Evolutionary conservation across 2,329 filamentous ascomycete species (phyloP).

Genomic region (Exophiala spinifera): DNA sequence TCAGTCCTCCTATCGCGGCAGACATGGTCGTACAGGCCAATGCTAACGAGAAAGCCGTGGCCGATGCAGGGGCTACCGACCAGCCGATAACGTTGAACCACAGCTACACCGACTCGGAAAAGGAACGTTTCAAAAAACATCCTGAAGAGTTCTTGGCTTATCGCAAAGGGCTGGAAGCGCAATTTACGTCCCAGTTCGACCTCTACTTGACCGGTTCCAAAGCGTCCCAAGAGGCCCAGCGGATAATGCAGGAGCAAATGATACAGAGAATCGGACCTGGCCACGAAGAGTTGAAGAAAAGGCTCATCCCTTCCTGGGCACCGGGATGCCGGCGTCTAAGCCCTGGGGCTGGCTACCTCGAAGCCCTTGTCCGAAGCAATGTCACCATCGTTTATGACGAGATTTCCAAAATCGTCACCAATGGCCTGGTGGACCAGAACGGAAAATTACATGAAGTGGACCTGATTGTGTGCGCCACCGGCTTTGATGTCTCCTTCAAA

Average conservation of each 20-base stretch:
- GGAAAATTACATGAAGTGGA: constrained; percentile 24
- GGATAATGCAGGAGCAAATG: constrained; percentile 27
- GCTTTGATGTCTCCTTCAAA: constrained; percentile 37
- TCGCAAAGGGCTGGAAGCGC: constrained; percentile 12
- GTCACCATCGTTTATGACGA: constrained; percentile 23
- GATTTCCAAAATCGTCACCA: constrained; percentile 26
- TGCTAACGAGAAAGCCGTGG: no score
- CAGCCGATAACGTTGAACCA: constrained; percentile 25
- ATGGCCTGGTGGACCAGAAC: constrained; percentile 26
- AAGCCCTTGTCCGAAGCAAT: constrained; percentile 20
- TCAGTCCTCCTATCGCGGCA: constrained; percentile 32
- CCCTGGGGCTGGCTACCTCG: constrained; percentile 36
- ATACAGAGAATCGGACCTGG: constrained; percentile 21
- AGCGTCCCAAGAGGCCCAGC: constrained; percentile 11
- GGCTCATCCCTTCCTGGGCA: constrained; percentile 27
- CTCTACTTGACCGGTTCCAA: constrained; percentile 20
- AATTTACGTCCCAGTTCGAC: constrained; percentile 14
- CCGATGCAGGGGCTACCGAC: constrained; percentile 14
- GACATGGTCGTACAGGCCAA: no score
- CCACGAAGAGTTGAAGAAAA: constrained; percentile 24
- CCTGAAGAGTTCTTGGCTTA: constrained; percentile 21
- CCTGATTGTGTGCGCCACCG: constrained; percentile 37
- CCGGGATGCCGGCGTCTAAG: constrained; percentile 48
- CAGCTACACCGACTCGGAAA: constrained; percentile 24
- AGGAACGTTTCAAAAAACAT: constrained; percentile 19